Conservation (phyloP, 768 basidiomycete species). For the Auricularia auricula-judae region DNA sequence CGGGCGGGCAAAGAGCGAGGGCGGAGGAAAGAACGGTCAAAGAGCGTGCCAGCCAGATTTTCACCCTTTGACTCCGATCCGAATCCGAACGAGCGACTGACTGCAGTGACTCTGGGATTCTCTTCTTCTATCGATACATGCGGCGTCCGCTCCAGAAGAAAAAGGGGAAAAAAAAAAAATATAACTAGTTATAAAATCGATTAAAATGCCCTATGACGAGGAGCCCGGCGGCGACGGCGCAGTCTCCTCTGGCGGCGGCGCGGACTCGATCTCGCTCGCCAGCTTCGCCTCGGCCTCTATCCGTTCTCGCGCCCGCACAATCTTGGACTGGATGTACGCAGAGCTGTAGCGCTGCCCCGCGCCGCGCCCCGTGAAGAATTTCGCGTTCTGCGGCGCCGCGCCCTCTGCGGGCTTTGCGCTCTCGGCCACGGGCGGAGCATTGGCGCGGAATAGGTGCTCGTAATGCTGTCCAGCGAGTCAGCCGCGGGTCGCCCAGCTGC, state of each 20-base stretch:
- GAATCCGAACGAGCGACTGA: no score
- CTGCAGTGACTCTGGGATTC: neutral
- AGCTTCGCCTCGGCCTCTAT: slow-evolving; percentile 73
- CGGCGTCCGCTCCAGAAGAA: no score
- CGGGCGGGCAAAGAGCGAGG: neutral
- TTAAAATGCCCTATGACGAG: neutral
- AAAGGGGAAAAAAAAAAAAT: no score
- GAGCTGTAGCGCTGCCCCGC: slow-evolving; percentile 44
- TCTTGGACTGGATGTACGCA: slow-evolving; percentile 94
- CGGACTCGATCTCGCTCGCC: slow-evolving; percentile 59
- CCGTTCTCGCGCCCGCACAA: slow-evolving; percentile 88
- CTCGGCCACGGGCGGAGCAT: slow-evolving; percentile 42
- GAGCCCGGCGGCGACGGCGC: neutral
- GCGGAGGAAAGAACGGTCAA: neutral
- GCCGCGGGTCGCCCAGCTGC: neutral
- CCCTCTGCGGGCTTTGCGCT: slow-evolving; percentile 17
- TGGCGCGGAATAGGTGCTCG: slow-evolving; percentile 86
- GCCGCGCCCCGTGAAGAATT: slow-evolving; percentile 26
- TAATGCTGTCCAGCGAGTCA: slow-evolving; percentile 51
- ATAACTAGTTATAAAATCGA: no score
- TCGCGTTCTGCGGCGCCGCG: slow-evolving; percentile 28
- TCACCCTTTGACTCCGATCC: neutral
- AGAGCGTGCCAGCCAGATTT: neutral
- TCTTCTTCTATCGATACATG: neutral
- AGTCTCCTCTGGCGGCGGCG: slow-evolving; percentile 17